phyloP scores from a whole-genome alignment of 176 grass and related monocot species.

The Luzula sylvatica region DNA sequence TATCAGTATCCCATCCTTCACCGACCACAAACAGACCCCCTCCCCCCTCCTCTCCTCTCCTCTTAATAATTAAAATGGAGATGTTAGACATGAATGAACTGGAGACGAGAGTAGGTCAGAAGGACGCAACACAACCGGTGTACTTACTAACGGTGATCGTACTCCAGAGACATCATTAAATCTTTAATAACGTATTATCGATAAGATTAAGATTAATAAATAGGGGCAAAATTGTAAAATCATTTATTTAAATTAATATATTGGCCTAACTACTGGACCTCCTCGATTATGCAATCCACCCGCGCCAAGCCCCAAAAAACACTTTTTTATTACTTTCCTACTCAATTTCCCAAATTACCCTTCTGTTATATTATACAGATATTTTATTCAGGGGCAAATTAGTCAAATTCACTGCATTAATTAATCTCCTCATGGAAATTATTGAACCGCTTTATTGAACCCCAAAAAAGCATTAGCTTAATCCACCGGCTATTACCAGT shows the following conservation, averaged over 20 bases:
- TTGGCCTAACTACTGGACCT: conserved; percentile 4
- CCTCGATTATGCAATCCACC: conserved; percentile 4
- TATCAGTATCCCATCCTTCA: conserved; percentile 5
- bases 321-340: not conserved
- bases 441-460: not conserved
- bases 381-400: not conserved
- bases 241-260: not conserved
- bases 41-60: not conserved
- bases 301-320: conserved; percentile 16
- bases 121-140: too few relatives aligned
- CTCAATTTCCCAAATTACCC: not conserved
- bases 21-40: not conserved
- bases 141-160: too few relatives aligned
- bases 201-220: not conserved
- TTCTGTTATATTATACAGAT: not conserved
- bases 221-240: not conserved
- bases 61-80: too few relatives aligned
- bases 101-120: too few relatives aligned
- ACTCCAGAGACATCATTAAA: too few relatives aligned
- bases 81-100: too few relatives aligned
- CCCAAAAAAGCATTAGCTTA: not conserved
- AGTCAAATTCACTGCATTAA: not conserved
- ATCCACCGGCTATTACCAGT: not conserved
- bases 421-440: not conserved
- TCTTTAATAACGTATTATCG: too few relatives aligned